These are phyloP conservation scores for Calonectria pseudoturangicola DNA, from an alignment of 2,329 filamentous ascomycete species.

Conservation along the genomic window DNA sequence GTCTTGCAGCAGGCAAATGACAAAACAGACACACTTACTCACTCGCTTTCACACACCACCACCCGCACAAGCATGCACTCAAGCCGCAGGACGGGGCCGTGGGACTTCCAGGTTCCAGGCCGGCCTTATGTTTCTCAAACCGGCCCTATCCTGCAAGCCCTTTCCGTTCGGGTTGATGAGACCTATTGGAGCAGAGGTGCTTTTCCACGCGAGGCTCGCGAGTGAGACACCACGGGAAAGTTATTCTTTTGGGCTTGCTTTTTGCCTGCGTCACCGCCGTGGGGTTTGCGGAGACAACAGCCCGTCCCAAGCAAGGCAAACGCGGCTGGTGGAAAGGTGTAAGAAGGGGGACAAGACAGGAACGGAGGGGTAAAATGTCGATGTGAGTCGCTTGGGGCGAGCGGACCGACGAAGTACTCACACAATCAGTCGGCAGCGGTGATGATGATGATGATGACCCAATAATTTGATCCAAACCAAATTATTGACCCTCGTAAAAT, in stretches of 20 bases:
- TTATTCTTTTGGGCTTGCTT: conserved; percentile 49
- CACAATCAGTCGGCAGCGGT: conserved; percentile 23
- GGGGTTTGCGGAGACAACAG: conserved; percentile 49
- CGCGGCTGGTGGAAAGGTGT: conserved; percentile 28
- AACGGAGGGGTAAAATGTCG: conserved; percentile 32
- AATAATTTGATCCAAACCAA: conserved; percentile 22
- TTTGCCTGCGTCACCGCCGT: conserved; percentile 50
- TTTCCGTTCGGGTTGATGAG: conserved; percentile 38
- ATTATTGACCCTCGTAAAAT: conserved; percentile 4
- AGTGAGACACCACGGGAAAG: conserved; percentile 51
- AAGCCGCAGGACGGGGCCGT: conserved; percentile 42
- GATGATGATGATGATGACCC: not conserved
- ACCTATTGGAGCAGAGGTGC: conserved; percentile 31
- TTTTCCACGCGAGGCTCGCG: conserved; percentile 48
- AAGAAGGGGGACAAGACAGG: conserved; percentile 15
- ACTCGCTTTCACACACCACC: conserved; percentile 32
- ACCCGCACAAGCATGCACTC: conserved; percentile 46
- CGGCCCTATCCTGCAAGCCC: conserved; percentile 44
- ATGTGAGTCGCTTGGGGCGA: conserved; percentile 27
- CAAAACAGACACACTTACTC: conserved; percentile 35
- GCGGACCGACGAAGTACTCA: conserved; percentile 32
- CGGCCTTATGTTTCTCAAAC: conserved; percentile 43
- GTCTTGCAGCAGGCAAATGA: conserved; percentile 28
- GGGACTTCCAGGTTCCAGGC: conserved; percentile 45
- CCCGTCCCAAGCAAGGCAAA: conserved; percentile 28